Conservation (phyloP, 768 basidiomycete species). For the Pholiota molesta region DNA sequence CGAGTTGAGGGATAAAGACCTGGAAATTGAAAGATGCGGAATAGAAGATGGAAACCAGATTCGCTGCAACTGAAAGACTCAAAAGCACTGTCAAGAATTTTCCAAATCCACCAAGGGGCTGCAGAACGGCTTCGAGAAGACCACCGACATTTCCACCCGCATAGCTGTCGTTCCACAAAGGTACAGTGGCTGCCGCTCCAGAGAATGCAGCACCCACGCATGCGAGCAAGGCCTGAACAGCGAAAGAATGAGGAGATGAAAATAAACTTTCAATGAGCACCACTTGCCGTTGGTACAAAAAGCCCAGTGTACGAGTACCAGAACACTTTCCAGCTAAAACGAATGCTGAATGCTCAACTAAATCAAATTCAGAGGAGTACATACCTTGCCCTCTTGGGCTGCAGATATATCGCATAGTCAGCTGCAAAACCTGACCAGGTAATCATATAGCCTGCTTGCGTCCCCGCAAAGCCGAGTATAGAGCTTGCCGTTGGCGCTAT, state of each 20-base stretch:
- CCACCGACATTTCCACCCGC: constrained; percentile 66
- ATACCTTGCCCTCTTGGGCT: constrained; percentile 14
- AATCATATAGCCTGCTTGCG: constrained; percentile 71
- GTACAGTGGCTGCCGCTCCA: constrained; percentile 54
- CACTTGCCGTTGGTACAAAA: constrained; percentile 53
- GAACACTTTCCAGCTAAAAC: constrained; percentile 62
- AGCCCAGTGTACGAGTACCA: constrained; percentile 70
- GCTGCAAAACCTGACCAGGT: constrained; percentile 61
- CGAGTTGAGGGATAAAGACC: constrained; percentile 59
- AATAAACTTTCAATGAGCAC: background rate
- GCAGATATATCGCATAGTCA: constrained; percentile 73
- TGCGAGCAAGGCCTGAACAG: constrained; percentile 41
- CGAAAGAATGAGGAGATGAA: background rate
- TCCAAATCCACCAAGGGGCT: constrained; percentile 72
- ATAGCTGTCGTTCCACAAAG: constrained; percentile 61
- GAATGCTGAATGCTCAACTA: background rate
- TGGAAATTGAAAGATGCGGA: constrained; percentile 75
- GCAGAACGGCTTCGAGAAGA: constrained; percentile 66
- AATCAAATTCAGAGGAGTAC: background rate
- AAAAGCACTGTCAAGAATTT: constrained; percentile 80
- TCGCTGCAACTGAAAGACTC: constrained; percentile 77
- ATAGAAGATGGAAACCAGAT: constrained; percentile 83
- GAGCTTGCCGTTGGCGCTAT: constrained; percentile 52
- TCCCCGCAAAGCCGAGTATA: constrained; percentile 65
- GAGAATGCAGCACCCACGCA: constrained; percentile 64